Evolutionary conservation across 2,329 filamentous ascomycete genomes (phyloP), one percentile per base, ranked within the genome.

Genomic region (Amesomyces nigricolor): DNA sequence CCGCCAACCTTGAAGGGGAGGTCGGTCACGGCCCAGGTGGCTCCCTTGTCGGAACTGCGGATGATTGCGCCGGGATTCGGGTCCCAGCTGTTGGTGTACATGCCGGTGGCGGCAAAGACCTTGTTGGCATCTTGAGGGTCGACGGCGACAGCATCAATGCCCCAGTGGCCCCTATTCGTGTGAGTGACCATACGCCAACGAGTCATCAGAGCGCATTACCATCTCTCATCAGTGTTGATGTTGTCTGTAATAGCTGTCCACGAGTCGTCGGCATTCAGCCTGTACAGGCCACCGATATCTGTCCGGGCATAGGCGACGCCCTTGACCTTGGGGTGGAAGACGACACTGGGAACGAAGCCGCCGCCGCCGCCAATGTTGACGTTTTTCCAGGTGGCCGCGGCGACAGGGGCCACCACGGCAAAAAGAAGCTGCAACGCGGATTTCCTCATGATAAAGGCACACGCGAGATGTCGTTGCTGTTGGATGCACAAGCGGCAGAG

Each of bases 61-160:
- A 81, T 73, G 38, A 83, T 81, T 7, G 77, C 71, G 7, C 79
- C 80, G 4, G 75, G 72, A 53, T 77, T 79, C 1, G 80, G 78
- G 54, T 83, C 81, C 79, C 79, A 83, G 58, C 69, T 70, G 63
- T 78, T 83, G n/a, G 79, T 83, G 64, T 83, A 83, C 71, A 79
- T 74, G 54, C 80, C 62, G 0, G 77, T 73, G 0, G 79, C 79
- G 1, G 78, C 72, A 59, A 79, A 82, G 1, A 83, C 71, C 50
- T 76, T 75, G 54, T 75, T 69, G 3, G 77, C 66, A 49, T 83
- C 72, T 26, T 77, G 70, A 0, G 80, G 76, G 56, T 83, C 80
- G 0, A 81, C 70, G 1, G 79, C 81, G 9, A 84, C 57, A 1
- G 79, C 78, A 60, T 83, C 80, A 11, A 81, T 68, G 5, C 80